phyloP scores from a whole-genome alignment of 176 grass and related monocot genomes.

The Zoysia japonica region DNA sequence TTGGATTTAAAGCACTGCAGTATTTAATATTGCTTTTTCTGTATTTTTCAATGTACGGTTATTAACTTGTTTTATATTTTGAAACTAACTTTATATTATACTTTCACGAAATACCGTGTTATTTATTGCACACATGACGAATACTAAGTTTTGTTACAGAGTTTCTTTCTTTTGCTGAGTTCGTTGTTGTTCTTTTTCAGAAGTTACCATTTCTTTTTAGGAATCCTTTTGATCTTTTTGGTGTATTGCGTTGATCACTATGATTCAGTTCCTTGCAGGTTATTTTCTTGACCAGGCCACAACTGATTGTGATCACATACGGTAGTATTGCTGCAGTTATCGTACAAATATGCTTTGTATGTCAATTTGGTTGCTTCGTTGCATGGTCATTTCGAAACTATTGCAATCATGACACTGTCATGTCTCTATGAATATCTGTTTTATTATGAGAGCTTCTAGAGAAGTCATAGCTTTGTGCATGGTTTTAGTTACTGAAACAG shows the following conservation, averaged over 20 bases:
- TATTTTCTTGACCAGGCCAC: background rate
- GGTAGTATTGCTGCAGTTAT: background rate
- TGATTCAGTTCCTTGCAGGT: background rate
- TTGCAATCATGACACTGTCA: background rate
- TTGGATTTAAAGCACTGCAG: slow-evolving; percentile 48
- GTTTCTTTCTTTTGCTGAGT: background rate
- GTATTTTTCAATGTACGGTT: background rate
- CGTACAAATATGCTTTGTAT: too few relatives aligned
- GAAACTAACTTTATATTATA: slow-evolving; percentile 11
- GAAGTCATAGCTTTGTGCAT: too few relatives aligned
- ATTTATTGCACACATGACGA: background rate
- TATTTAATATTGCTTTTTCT: slow-evolving; percentile 26
- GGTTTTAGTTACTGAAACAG: too few relatives aligned
- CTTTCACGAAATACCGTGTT: slow-evolving; percentile 7
- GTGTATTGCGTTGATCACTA: too few relatives aligned
- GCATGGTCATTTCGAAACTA: too few relatives aligned
- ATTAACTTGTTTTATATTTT: slow-evolving; percentile 10
- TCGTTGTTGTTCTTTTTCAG: background rate
- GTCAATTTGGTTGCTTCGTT: too few relatives aligned
- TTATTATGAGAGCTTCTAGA: too few relatives aligned
- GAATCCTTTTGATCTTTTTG: background rate
- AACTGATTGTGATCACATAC: background rate
- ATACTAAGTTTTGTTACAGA: slow-evolving; percentile 1
- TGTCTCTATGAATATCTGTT: too few relatives aligned
- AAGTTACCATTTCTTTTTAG: background rate